Percentiles rank a stretch among this genome's conserved stretches.
Evolutionary conservation across 2,329 filamentous ascomycete genomes (phyloP).

Genomic region (Fusarium luffae): DNA sequence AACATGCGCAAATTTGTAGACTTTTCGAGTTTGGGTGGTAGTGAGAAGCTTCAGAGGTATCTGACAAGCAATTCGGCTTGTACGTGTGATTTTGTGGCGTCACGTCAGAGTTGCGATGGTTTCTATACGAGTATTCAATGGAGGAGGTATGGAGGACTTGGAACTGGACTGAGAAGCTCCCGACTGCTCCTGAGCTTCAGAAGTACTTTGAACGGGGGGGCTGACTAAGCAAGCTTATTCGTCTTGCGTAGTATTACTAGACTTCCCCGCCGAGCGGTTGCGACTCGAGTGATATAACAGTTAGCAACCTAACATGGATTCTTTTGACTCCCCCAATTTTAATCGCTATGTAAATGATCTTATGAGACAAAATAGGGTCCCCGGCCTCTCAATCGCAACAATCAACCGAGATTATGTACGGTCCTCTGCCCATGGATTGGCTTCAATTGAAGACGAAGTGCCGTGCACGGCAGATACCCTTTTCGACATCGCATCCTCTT

Average conservation of each 20-base stretch:
- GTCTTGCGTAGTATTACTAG: neutral
- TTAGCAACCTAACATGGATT: neutral
- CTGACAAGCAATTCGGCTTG: too few species aligned
- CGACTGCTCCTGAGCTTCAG: too few species aligned
- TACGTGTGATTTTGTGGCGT: too few species aligned
- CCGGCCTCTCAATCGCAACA: slow-evolving; percentile 9
- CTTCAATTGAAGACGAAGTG: neutral
- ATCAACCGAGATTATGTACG: neutral
- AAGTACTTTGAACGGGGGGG: too few species aligned
- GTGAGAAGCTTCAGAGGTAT: too few species aligned
- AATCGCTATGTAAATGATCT: neutral
- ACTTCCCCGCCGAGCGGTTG: neutral
- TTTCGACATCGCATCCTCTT: slow-evolving; percentile 21
- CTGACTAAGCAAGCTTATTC: too few species aligned
- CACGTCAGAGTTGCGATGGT: too few species aligned
- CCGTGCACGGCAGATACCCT: slow-evolving; percentile 14
- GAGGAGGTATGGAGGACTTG: too few species aligned
- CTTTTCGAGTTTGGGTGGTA: too few species aligned
- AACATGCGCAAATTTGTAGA: too few species aligned
- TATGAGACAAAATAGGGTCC: neutral
- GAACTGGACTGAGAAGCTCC: too few species aligned
- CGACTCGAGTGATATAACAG: neutral
- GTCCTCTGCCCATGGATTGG: slow-evolving; percentile 2
- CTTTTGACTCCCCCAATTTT: neutral
- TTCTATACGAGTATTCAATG: too few species aligned